Evolutionary conservation across 2,329 filamentous ascomycete species (phyloP).

Genomic region (Xylariaceae sp.): DNA sequence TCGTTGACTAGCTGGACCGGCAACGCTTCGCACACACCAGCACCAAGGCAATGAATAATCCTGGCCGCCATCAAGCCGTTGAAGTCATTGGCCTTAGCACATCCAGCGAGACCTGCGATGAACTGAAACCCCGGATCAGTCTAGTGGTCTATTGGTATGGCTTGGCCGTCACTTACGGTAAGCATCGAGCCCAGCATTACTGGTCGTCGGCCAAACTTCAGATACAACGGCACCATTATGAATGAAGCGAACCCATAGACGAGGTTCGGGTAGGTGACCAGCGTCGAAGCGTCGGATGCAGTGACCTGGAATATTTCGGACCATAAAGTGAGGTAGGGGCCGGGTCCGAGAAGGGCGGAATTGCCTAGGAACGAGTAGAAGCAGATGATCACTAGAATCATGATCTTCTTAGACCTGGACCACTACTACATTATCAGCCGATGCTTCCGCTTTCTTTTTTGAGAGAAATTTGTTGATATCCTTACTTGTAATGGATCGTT

Average conservation of each 20-base stretch:
- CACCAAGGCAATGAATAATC: constrained; percentile 36
- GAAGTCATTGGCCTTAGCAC: constrained; percentile 32
- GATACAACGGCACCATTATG: constrained; percentile 53
- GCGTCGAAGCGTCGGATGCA: constrained; percentile 45
- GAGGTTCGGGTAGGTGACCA: constrained; percentile 58
- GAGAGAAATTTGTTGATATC: constrained; percentile 2
- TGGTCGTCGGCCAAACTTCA: constrained; percentile 41
- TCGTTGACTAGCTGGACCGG: constrained; percentile 42
- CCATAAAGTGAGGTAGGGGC: constrained; percentile 54
- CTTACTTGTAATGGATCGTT: constrained; percentile 53
- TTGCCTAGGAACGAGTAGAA: constrained; percentile 57
- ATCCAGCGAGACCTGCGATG: constrained; percentile 35
- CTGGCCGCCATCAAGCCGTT: constrained; percentile 35
- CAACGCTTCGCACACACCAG: constrained; percentile 40
- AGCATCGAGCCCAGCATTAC: constrained; percentile 38
- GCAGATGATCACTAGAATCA: constrained; percentile 50
- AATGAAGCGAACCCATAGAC: constrained; percentile 55
- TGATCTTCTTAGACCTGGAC: constrained; percentile 50
- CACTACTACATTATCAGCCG: constrained; percentile 3
- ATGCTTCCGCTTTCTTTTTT: no score
- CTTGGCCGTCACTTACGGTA: constrained; percentile 4
- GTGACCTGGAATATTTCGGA: constrained; percentile 47
- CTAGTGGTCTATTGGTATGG: background rate
- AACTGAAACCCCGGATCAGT: constrained; percentile 24
- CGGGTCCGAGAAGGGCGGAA: constrained; percentile 50